Evolutionary conservation across 768 basidiomycete species (phyloP), one percentile per base, ranked within the genome.

Genomic region (Trametes punicea): DNA sequence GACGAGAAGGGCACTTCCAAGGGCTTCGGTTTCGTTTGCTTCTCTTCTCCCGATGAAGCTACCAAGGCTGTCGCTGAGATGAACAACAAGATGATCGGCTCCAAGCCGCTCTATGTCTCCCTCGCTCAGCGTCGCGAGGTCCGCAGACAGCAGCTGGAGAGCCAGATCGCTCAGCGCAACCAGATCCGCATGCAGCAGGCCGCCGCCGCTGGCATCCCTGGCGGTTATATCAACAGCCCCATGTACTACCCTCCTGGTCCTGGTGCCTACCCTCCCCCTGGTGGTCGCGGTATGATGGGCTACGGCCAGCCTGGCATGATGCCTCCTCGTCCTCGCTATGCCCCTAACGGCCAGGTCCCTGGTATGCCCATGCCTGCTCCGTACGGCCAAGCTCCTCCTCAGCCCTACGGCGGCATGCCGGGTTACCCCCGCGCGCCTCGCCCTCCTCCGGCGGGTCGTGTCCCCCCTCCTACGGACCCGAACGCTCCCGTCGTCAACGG

Each of bases 31-130:
- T 99, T 99, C 70, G 97, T 99, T 65, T 99, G 97, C 75, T 99
- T 93, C 81, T 93, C 93, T 31, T 88, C 93, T 50, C 94, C 97
- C 45, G 97, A 99, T 63, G 97, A 99, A 76, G 95, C 97, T 21
- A 98, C 93, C 68, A 98, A 98, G 79, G 97, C 97, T 59, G 94
- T 98, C 57, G 91, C 93, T 52, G 97, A 99, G 79, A 97, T 99
- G 94, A 99, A 99, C 83, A 98, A 97, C 84, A 96, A 96, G 79
- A 98, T 98, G 88, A 92, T 98, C 67, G 96, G 96, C 60, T 84
- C 88, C 63, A 99, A 99, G 77, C 97, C 97, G 50, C 84, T 99
- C 66, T 99, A 98, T 69, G 97, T 99, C 70, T 95, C 96, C 38
- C 86, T 98, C 63, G 97, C 97, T 64, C 97, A 99, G 72, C 93